A percentile compares a stretch with the other conserved stretches of the same genome.
These are phyloP conservation scores for Elasticomyces elasticus DNA, from an alignment of 495 filamentous ascomycete genomes.

Conservation along the genomic window DNA sequence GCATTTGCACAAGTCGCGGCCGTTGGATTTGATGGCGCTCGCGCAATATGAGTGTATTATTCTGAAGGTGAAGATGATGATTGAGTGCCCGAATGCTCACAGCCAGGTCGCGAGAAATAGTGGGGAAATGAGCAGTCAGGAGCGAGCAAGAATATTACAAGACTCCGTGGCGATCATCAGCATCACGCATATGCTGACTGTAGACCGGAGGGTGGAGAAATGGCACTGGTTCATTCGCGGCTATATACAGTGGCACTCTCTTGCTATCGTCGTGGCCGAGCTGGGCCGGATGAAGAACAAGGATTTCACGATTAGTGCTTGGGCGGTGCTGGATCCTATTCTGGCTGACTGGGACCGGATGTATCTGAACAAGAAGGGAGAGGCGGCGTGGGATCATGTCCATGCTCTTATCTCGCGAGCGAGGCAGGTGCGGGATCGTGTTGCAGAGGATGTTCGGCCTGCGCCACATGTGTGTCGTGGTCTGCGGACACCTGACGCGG, in stretches of 20 bases:
- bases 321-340: conserved; percentile 15
- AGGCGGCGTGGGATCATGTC: conserved; percentile 15
- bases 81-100: not conserved
- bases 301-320: conserved; percentile 9
- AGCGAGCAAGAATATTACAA: conserved; percentile 3
- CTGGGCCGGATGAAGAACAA: conserved; percentile 9
- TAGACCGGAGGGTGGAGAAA: not conserved
- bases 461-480: not conserved
- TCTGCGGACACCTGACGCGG: not conserved
- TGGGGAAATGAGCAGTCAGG: conserved; percentile 1
- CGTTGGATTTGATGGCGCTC: conserved; percentile 2
- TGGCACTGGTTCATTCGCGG: conserved; percentile 13
- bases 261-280: conserved; percentile 13
- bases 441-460: not conserved
- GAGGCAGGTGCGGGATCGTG: not conserved
- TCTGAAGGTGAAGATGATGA: conserved; percentile 7
- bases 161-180: conserved; percentile 7
- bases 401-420: conserved; percentile 10
- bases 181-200: not conserved
- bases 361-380: conserved; percentile 2
- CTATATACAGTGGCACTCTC: conserved; percentile 15
- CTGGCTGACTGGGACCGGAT: conserved; percentile 9
- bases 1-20: conserved; percentile 8
- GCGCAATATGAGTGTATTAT: not conserved
- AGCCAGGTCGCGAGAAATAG: not conserved